phyloP scores from a whole-genome alignment of 768 basidiomycete genomes.

The Calocybe cyanea region DNA sequence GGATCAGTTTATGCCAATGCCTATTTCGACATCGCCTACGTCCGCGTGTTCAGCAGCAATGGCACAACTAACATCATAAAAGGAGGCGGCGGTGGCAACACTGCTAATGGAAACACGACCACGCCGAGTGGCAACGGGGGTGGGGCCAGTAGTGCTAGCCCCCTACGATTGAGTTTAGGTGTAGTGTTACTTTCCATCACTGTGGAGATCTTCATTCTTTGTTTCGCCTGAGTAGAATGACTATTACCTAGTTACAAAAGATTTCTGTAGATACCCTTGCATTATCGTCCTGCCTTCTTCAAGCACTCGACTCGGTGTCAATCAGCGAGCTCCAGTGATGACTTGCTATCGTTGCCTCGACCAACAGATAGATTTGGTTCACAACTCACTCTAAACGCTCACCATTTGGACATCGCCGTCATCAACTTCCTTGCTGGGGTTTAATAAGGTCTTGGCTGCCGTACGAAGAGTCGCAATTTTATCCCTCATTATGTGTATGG shows the following conservation, averaged over 20 bases:
- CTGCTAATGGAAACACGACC: conserved; percentile 2
- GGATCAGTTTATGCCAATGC: conserved; percentile 60
- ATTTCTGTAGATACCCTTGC: no score
- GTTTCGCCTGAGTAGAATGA: conserved; percentile 1
- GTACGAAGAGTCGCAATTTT: conserved; percentile 63
- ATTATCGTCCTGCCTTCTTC: no score
- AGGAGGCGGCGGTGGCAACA: conserved; percentile 6
- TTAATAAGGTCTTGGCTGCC: conserved; percentile 56
- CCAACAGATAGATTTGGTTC: no score
- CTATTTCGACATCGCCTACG: conserved; percentile 68
- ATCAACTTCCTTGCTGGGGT: conserved; percentile 27
- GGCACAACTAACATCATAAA: conserved; percentile 24
- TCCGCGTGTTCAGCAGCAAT: conserved; percentile 43
- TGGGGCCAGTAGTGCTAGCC: neutral
- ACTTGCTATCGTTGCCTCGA: no score
- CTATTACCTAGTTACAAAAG: no score
- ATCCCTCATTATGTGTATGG: conserved; percentile 75
- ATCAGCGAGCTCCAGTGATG: no score
- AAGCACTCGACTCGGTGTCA: no score
- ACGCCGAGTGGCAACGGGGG: conserved; percentile 3
- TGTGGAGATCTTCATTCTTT: conserved; percentile 2
- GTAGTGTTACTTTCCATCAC: neutral
- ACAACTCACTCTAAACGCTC: conserved; percentile 21
- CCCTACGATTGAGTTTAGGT: neutral
- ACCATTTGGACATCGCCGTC: conserved; percentile 55